phyloP scores from a whole-genome alignment of 371 early-diverging fungal species.

The Rhizopus arrhizus region DNA sequence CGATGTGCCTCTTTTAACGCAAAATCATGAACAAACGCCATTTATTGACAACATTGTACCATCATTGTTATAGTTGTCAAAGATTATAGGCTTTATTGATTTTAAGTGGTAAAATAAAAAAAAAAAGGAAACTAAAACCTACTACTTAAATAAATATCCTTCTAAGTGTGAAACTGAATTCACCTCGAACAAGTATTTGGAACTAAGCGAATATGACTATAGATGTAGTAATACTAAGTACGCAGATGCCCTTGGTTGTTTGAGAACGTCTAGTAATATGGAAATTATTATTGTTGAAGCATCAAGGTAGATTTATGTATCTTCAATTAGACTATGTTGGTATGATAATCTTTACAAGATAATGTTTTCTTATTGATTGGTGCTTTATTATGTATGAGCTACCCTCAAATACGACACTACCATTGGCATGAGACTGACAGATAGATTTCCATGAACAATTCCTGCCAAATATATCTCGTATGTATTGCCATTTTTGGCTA shows the following conservation, averaged over 20 bases:
- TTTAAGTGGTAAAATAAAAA: not conserved
- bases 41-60: conserved; percentile 15
- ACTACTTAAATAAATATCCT: not conserved
- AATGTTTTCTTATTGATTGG: too few species aligned
- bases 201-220: conserved; percentile 10
- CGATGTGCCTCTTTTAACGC: conserved; percentile 4
- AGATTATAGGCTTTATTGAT: conserved; percentile 15
- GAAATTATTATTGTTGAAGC: conserved; percentile 23
- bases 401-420: too few species aligned
- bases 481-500: too few species aligned
- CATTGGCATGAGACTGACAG: too few species aligned
- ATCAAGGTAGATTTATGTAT: conserved; percentile 9
- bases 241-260: conserved; percentile 16
- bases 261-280: conserved; percentile 12
- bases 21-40: conserved; percentile 11
- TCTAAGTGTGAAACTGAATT: conserved; percentile 19
- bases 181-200: conserved; percentile 8
- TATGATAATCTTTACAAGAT: too few species aligned
- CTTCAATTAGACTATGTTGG: too few species aligned
- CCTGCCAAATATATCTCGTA: too few species aligned
- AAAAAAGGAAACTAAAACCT: not conserved
- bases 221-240: conserved; percentile 2
- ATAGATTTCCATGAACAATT: not conserved
- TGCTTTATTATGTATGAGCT: too few species aligned
- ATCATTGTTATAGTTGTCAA: conserved; percentile 14